Evolutionary conservation across 495 filamentous ascomycete genomes (phyloP).

Genomic region (Barbatosphaeria neglecta): DNA sequence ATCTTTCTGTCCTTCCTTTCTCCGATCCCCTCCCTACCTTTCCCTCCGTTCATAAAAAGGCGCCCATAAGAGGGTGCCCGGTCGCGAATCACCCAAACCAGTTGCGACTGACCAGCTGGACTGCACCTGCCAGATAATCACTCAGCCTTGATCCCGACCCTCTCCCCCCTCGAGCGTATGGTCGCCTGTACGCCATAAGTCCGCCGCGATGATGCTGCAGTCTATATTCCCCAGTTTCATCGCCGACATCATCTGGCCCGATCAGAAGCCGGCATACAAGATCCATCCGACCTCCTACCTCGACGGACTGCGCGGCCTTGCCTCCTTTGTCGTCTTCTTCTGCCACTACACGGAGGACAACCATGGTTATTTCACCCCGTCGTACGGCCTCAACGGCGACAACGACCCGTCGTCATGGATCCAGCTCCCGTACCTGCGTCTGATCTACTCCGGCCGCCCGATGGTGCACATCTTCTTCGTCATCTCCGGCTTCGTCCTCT

Average conservation of each 20-base stretch:
- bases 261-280: constrained; percentile 12
- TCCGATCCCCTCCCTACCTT: no score
- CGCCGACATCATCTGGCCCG: constrained; percentile 16
- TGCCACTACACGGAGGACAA: constrained; percentile 36
- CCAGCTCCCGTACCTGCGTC: constrained; percentile 52
- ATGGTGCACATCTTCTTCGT: constrained; percentile 70
- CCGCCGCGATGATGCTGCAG: constrained; percentile 8
- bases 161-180: no score
- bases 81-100: no score
- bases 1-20: no score
- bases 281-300: constrained; percentile 40
- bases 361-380: constrained; percentile 18
- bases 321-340: constrained; percentile 41
- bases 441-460: constrained; percentile 52
- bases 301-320: constrained; percentile 43
- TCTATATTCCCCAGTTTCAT: constrained; percentile 20
- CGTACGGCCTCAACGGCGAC: constrained; percentile 37
- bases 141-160: no score
- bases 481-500: constrained; percentile 58
- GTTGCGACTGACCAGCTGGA: no score
- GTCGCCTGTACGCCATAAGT: neutral
- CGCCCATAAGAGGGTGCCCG: no score
- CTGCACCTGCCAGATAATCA: no score
- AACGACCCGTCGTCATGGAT: constrained; percentile 25
- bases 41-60: no score